Conservation (phyloP, 1,284 basidiomycete genomes). For the Moesziomyces globuligerus region DNA sequence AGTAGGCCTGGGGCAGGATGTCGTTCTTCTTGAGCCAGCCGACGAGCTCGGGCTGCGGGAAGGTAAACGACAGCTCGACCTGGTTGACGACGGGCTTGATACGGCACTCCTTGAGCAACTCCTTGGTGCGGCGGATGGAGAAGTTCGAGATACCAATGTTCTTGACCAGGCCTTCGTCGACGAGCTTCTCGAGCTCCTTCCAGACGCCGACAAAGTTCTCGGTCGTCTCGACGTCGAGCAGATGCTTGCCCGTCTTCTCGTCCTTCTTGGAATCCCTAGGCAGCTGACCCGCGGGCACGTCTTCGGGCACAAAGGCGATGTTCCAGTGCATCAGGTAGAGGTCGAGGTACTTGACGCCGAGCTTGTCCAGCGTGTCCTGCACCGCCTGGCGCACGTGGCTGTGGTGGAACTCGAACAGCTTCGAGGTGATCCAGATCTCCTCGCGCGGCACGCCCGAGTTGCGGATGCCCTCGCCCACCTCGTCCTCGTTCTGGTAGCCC, state of each 20-base stretch:
- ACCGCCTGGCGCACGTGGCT: slow-evolving; percentile 70
- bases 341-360: slow-evolving; percentile 81
- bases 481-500: slow-evolving; percentile 77
- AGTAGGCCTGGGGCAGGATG: slow-evolving; percentile 58
- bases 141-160: slow-evolving; percentile 74
- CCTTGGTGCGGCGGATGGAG: slow-evolving; percentile 58
- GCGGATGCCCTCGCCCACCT: slow-evolving; percentile 82
- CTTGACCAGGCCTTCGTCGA: slow-evolving; percentile 58
- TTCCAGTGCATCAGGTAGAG: slow-evolving; percentile 84
- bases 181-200: slow-evolving; percentile 57
- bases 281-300: slow-evolving; percentile 51
- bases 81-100: slow-evolving; percentile 62
- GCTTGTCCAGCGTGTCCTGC: slow-evolving; percentile 78
- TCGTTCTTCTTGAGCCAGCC: slow-evolving; percentile 72
- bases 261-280: slow-evolving; percentile 60
- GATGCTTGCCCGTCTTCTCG: slow-evolving; percentile 69
- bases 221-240: slow-evolving; percentile 76
- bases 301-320: slow-evolving; percentile 58
- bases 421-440: slow-evolving; percentile 85
- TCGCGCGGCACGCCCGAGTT: slow-evolving; percentile 78
- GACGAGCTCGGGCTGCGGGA: slow-evolving; percentile 81
- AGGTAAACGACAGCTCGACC: slow-evolving; percentile 59
- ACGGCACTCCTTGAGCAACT: slow-evolving; percentile 49
- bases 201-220: slow-evolving; percentile 53
- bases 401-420: slow-evolving; percentile 78